Base-by-base conservation (phyloP, 2,329 filamentous ascomycete genomes). In the Macrophomina tecta region DNA sequence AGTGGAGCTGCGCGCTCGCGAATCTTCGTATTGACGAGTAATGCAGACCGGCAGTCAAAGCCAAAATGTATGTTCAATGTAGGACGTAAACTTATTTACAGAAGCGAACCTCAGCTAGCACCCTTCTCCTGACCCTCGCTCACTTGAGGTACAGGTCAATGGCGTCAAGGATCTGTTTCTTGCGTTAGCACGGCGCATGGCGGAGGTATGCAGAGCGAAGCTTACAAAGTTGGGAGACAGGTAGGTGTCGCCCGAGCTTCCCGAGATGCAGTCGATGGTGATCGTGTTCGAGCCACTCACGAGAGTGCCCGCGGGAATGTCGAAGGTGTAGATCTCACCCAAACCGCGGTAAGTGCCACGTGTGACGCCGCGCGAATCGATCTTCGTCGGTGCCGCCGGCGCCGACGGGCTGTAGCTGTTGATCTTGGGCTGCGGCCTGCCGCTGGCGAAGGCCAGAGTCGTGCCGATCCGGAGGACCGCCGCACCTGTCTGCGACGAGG, bases 401-500 rank as follows among this genome's bases (percentile, higher is more conserved):
- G 80, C 79, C 0, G 81, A 67, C 0, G 81, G 82, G 9, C 74
- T 80, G 75, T 82, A 89, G 49, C 78, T 79, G 71, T 90, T 90
- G 62, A 90, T 81, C 18, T 76, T 82, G 14, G 83, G 83, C 51
- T 82, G 80, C 1, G 89, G 89, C 11, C 89, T 82, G 6, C 82
- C 86, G 30, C 88, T 85, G 0, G 85, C 84, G 69, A 89, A 90
- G 1, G 85, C 82, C 30, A 91, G 80, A 0, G 89, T 91, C 0
- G 89, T 91, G 6, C 87, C 88, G 67, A 91, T 85, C 51, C 88
- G 83, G 40, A 91, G 82, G 0, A 87, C 90, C 1, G 86, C 84
- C 2, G 85, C 79, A 0, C 78, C 82, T 1, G 82, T 81, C 64
- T 76, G 73, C 1, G 82, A 81, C 18, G 84, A 82, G 14, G 74